Conservation (phyloP, 192 early-diverging fungal species). For the Neocallimastix lanati region DNA sequence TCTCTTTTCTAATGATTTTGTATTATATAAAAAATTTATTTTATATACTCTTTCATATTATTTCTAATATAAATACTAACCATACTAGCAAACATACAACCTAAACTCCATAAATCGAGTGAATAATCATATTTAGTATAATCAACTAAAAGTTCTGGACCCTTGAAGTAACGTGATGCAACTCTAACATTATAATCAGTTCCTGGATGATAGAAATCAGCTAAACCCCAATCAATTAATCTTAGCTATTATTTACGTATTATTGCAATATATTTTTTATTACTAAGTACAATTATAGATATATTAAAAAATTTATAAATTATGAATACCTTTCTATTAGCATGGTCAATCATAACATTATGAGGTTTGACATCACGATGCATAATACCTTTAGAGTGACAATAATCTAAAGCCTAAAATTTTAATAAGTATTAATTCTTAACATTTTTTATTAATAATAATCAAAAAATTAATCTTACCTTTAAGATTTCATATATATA, state of each 20-base stretch:
- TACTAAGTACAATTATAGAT: too few relatives aligned
- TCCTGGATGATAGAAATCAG: conserved; percentile 97
- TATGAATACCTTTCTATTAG: conserved; percentile 43
- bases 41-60: too few relatives aligned
- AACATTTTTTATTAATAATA: too few relatives aligned
- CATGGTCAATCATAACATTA: conserved; percentile 99
- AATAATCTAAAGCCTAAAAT: conserved; percentile 79
- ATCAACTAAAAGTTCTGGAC: conserved; percentile 93
- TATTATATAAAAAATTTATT: too few relatives aligned
- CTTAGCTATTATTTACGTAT: conserved; percentile 41
- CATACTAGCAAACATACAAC: conserved; percentile 99
- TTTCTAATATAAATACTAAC: conserved; percentile 25
- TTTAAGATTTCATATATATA: conserved; percentile 95
- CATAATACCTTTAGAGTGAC: conserved; percentile 97
- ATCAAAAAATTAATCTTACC: too few relatives aligned
- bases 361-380: conserved; percentile 97
- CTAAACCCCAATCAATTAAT: conserved; percentile 97
- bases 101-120: conserved; percentile 97
- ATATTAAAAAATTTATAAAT: too few relatives aligned
- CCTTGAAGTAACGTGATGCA: conserved; percentile 97
- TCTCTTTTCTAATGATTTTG: too few relatives aligned
- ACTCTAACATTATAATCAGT: conserved; percentile 96
- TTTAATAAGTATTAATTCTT: not conserved
- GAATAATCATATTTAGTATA: conserved; percentile 98
- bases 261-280: too few relatives aligned